Conservation (phyloP, 2,329 filamentous ascomycete species). For the Penicillium freii region DNA sequence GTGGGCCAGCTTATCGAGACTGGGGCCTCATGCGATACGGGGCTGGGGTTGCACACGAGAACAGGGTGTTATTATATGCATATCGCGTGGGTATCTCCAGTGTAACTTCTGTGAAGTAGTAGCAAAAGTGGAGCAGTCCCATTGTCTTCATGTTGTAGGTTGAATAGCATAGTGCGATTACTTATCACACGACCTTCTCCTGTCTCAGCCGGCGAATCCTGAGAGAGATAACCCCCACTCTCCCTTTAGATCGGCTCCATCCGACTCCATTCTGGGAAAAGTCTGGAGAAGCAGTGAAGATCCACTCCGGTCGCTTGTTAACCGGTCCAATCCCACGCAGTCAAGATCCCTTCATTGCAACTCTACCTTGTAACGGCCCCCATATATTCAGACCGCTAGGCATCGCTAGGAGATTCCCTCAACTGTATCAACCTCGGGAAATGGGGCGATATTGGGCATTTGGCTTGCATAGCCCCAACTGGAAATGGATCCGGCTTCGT, state of each 20-base stretch:
- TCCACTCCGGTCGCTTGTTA: slow-evolving; percentile 10
- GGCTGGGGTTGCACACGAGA: not conserved
- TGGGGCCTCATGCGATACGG: not conserved
- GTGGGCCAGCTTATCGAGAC: not conserved
- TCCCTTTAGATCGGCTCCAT: too few relatives aligned
- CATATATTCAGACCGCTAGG: too few relatives aligned
- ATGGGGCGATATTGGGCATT: not conserved
- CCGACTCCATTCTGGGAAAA: too few relatives aligned
- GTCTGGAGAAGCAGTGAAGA: not conserved
- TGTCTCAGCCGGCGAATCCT: slow-evolving; percentile 2
- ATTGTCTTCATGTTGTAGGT: not conserved
- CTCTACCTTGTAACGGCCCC: slow-evolving; percentile 13
- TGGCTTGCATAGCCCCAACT: not conserved
- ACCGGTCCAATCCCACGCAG: not conserved
- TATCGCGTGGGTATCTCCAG: not conserved
- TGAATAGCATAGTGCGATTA: not conserved
- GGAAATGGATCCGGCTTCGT: not conserved
- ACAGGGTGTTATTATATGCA: not conserved
- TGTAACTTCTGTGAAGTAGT: not conserved
- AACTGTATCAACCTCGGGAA: not conserved
- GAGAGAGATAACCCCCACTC: not conserved
- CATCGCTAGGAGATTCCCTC: not conserved
- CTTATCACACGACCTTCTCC: not conserved
- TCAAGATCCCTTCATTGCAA: slow-evolving; percentile 5
- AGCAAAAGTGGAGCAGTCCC: not conserved